Conservation (phyloP, 2,329 filamentous ascomycete species). For the Fusarium metavorans region DNA sequence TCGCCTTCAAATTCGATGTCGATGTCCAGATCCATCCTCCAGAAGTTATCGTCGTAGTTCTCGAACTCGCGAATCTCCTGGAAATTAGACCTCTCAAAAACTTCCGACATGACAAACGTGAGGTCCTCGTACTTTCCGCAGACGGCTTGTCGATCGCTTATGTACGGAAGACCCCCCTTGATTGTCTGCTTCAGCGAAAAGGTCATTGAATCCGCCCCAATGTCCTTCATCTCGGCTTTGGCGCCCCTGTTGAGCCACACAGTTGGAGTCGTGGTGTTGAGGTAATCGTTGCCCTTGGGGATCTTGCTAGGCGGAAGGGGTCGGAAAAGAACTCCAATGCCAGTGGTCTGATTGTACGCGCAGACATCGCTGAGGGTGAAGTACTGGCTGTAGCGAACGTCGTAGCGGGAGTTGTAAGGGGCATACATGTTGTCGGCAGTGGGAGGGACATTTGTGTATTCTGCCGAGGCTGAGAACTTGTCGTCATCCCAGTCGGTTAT, state of each 20-base stretch:
- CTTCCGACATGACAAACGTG: neutral
- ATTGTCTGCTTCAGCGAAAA: constrained; percentile 19
- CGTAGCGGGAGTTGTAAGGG: neutral
- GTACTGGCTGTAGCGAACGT: constrained; percentile 16
- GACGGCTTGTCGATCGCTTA: neutral
- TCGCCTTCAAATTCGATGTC: constrained; percentile 19
- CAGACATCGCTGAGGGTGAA: constrained; percentile 32
- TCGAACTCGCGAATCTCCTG: neutral
- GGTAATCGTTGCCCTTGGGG: neutral
- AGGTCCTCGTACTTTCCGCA: neutral
- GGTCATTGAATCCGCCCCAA: constrained; percentile 22
- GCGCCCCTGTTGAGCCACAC: constrained; percentile 26
- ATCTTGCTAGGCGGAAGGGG: neutral
- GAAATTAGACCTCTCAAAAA: constrained; percentile 6
- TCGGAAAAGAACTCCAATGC: too few relatives aligned
- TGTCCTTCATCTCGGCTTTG: constrained; percentile 14
- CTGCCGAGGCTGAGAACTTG: constrained; percentile 14
- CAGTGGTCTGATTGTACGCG: constrained; percentile 2
- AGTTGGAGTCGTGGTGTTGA: constrained; percentile 14
- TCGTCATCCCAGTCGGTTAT: constrained; percentile 7
- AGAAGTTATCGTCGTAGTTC: neutral
- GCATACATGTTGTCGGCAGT: neutral
- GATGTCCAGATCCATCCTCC: neutral
- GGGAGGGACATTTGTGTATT: constrained; percentile 10
- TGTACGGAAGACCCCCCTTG: neutral